phyloP scores from a whole-genome alignment of 2,329 filamentous ascomycete genomes.

The Aureobasidium sp. region DNA sequence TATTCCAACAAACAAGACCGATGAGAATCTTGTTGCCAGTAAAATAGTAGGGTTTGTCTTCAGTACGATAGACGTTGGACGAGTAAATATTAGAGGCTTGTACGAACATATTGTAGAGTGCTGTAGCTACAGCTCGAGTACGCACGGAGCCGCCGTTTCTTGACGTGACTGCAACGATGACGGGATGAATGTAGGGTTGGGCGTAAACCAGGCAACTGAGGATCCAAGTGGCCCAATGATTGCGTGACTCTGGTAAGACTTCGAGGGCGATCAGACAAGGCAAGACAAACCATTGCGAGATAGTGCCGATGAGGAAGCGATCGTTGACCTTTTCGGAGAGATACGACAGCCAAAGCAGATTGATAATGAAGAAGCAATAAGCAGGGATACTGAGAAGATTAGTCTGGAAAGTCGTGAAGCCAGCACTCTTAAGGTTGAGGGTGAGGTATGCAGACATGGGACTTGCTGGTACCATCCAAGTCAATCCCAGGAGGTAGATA shows the following conservation, averaged over 20 bases:
- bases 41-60: conserved; percentile 52
- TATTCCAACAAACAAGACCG: conserved; percentile 54
- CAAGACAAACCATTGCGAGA: conserved; percentile 47
- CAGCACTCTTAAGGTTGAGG: conserved; percentile 40
- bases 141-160: conserved; percentile 70
- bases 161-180: conserved; percentile 67
- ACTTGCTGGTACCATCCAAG: conserved; percentile 42
- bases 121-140: conserved; percentile 67
- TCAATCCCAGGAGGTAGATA: conserved; percentile 56
- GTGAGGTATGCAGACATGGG: conserved; percentile 45
- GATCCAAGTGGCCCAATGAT: conserved; percentile 43
- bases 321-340: conserved; percentile 57
- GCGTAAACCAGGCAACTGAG: conserved; percentile 43
- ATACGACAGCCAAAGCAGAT: conserved; percentile 54
- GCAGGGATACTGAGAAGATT: conserved; percentile 48
- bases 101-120: conserved; percentile 61
- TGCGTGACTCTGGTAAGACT: conserved; percentile 36
- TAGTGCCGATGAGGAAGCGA: conserved; percentile 53
- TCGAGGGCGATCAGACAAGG: conserved; percentile 44
- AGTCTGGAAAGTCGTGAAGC: conserved; percentile 46
- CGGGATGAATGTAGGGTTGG: conserved; percentile 57
- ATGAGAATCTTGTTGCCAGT: conserved; percentile 62
- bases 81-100: conserved; percentile 52
- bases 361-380: conserved; percentile 56
- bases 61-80: conserved; percentile 20